Evolutionary conservation across 176 grass and related monocot species (phyloP).

Genomic region (Oryza glumipatula): DNA sequence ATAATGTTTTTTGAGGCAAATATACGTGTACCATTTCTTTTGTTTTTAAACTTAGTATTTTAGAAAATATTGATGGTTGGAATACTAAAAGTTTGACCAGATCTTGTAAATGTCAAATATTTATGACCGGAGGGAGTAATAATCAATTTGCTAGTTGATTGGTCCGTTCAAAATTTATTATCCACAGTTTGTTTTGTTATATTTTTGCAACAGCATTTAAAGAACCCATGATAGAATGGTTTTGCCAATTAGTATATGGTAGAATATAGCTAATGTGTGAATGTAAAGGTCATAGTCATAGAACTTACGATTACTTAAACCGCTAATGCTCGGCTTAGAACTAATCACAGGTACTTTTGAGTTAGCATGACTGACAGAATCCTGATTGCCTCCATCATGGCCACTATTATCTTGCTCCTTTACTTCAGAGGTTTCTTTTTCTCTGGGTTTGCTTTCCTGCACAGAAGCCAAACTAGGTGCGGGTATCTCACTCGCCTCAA

Average conservation of each 20-base stretch:
- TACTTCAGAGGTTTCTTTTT: constrained; percentile 33
- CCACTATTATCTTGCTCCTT: constrained; percentile 31
- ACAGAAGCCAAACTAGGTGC: constrained; percentile 45
- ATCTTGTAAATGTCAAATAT: no score
- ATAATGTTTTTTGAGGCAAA: no score
- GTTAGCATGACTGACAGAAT: constrained; percentile 3
- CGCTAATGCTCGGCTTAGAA: neutral
- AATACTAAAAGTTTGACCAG: no score
- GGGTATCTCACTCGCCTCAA: constrained; percentile 1
- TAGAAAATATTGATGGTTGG: no score
- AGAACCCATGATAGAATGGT: neutral
- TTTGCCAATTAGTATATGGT: neutral
- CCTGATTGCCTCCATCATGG: neutral
- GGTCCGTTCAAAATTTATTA: neutral
- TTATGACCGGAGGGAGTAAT: neutral
- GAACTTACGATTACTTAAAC: constrained; percentile 38
- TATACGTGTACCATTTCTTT: no score
- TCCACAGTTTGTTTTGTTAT: neutral
- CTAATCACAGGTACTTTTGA: constrained; percentile 15
- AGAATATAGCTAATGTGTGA: neutral
- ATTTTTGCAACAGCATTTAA: neutral
- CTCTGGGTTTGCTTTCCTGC: constrained; percentile 26
- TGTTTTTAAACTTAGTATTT: no score
- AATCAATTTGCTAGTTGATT: neutral
- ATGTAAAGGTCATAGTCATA: neutral